Evolutionary conservation across 306 rosid genomes (phyloP).

Genomic region (Lathyrus oleraceus): DNA sequence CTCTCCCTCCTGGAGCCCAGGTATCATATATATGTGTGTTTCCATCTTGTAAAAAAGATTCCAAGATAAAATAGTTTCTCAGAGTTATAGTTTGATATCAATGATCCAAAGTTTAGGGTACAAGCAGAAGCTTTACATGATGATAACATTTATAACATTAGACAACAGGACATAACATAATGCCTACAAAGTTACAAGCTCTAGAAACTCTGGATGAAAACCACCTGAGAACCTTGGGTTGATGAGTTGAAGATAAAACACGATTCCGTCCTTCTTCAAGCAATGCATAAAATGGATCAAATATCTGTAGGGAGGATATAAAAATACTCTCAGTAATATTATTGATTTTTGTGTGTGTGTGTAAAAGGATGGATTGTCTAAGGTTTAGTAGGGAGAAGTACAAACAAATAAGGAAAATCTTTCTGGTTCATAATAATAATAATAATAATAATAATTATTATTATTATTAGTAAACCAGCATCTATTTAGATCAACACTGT

Average conservation of each 20-base stretch:
- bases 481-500: slow-evolving; percentile 15
- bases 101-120: background rate
- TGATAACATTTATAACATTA: slow-evolving; percentile 3
- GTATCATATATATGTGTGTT: no score
- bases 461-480: background rate
- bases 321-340: background rate
- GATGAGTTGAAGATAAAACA: background rate
- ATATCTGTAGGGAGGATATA: slow-evolving; percentile 4
- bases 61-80: background rate
- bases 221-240: background rate
- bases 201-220: background rate
- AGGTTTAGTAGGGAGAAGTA: background rate
- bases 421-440: background rate
- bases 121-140: slow-evolving; percentile 10
- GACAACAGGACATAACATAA: background rate
- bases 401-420: background rate
- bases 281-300: background rate
- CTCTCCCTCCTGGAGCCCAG: no score
- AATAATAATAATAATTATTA: background rate
- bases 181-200: background rate
- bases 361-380: no score
- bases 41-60: slow-evolving; percentile 18
- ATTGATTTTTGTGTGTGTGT: no score
- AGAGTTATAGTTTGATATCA: background rate
- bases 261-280: background rate